Conservation (phyloP, 805 yeast genomes). For the Myxozyma kluyveri region DNA sequence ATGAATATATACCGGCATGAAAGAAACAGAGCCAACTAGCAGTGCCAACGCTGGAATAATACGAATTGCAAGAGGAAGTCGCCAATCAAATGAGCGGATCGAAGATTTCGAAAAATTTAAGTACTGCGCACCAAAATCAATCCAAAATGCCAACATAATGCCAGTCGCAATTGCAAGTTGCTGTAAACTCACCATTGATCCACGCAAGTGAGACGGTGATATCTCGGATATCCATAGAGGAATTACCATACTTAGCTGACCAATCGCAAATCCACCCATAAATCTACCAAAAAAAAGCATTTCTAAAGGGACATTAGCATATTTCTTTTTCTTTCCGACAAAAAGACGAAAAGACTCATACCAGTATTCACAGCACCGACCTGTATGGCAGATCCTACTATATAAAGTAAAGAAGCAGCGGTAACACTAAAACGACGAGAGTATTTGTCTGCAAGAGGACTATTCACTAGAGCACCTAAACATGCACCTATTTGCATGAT, state of each 20-base stretch:
- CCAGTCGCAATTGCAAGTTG: constrained; percentile 38
- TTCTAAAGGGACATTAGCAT: constrained; percentile 22
- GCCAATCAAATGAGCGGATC: constrained; percentile 38
- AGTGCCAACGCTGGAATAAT: constrained; percentile 49
- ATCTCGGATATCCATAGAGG: constrained; percentile 39
- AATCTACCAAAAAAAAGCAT: constrained; percentile 50
- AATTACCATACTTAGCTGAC: constrained; percentile 50
- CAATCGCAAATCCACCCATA: constrained; percentile 54
- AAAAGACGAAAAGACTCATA: not conserved
- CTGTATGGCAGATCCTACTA: constrained; percentile 23
- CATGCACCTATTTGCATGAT: constrained; percentile 29
- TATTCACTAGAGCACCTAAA: constrained; percentile 25
- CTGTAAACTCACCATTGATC: constrained; percentile 32
- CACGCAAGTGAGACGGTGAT: constrained; percentile 34
- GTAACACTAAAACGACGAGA: constrained; percentile 28
- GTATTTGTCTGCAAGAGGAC: constrained; percentile 25
- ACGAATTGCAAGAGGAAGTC: constrained; percentile 52
- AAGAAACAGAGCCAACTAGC: constrained; percentile 44
- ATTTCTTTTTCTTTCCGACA: not conserved
- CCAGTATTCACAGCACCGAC: constrained; percentile 19
- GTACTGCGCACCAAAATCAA: constrained; percentile 45
- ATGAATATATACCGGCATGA: constrained; percentile 36
- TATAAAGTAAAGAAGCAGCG: constrained; percentile 20
- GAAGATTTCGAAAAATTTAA: constrained; percentile 40
- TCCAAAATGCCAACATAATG: constrained; percentile 38